phyloP scores from a whole-genome alignment of 768 basidiomycete genomes.

The Tricholoma saponaceum region DNA sequence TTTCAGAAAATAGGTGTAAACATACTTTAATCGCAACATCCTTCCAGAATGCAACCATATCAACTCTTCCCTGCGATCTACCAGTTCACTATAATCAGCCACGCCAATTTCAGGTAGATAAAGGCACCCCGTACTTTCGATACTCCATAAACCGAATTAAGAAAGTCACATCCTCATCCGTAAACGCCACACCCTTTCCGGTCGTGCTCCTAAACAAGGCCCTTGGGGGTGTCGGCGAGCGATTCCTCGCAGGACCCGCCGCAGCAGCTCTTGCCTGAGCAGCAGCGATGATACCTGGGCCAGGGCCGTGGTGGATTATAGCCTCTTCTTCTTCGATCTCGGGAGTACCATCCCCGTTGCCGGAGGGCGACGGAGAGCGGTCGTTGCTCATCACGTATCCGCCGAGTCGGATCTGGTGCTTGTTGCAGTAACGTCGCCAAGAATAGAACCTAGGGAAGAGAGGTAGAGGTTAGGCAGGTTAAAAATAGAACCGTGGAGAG shows the following conservation, averaged over 20 bases:
- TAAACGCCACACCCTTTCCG: constrained; percentile 88
- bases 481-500: not conserved
- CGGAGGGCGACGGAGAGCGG: constrained; percentile 40
- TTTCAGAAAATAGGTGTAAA: constrained; percentile 9
- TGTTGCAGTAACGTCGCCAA: constrained; percentile 90
- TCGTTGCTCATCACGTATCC: constrained; percentile 76
- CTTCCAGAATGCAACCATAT: constrained; percentile 81
- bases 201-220: constrained; percentile 82
- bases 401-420: constrained; percentile 86
- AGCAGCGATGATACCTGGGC: constrained; percentile 23
- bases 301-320: constrained; percentile 30
- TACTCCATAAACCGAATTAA: constrained; percentile 75
- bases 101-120: not conserved
- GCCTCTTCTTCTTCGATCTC: constrained; percentile 38
- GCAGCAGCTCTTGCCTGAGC: constrained; percentile 21
- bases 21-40: constrained; percentile 65
- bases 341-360: constrained; percentile 40
- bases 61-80: constrained; percentile 55
- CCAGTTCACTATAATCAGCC: constrained; percentile 3
- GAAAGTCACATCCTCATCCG: constrained; percentile 76
- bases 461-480: not conserved
- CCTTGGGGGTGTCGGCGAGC: constrained; percentile 79
- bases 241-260: constrained; percentile 37
- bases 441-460: constrained; percentile 68
- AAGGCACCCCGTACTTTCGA: constrained; percentile 47